Evolutionary conservation across 352 stramenopile genomes (phyloP).

Genomic region (Phytophthora macrochlamydospora): DNA sequence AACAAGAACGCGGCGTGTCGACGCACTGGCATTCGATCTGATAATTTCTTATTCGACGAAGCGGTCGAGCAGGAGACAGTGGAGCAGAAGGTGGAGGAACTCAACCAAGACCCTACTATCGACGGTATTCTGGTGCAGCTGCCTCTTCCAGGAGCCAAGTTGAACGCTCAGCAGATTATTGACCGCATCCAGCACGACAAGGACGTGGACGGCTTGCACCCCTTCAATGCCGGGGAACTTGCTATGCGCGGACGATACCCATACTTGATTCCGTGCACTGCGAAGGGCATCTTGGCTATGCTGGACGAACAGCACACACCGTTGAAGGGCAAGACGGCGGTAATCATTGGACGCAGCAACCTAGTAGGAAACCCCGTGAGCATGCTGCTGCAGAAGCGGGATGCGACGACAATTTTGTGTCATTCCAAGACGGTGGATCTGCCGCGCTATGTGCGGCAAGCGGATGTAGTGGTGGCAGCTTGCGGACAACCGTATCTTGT

Average conservation of each 20-base stretch:
- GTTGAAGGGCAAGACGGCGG: slow-evolving; percentile 94
- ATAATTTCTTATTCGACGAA: slow-evolving; percentile 87
- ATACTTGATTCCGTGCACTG: slow-evolving; percentile 96
- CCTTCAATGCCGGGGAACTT: slow-evolving; percentile 96
- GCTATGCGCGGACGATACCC: slow-evolving; percentile 85
- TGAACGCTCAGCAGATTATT: slow-evolving; percentile 95
- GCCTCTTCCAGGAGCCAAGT: slow-evolving; percentile 90
- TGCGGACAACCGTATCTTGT: slow-evolving; percentile 96
- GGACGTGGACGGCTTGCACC: slow-evolving; percentile 99
- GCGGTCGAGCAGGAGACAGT: slow-evolving; percentile 35
- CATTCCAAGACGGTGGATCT: slow-evolving; percentile 95
- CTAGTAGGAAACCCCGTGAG: slow-evolving; percentile 97
- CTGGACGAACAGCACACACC: slow-evolving; percentile 88
- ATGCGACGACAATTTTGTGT: slow-evolving; percentile 98
- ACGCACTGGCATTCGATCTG: slow-evolving; percentile 92
- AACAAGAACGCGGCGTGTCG: slow-evolving; percentile 98
- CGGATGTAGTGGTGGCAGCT: slow-evolving; percentile 97
- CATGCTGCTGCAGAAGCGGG: slow-evolving; percentile 94
- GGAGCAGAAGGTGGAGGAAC: slow-evolving; percentile 67
- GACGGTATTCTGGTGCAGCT: slow-evolving; percentile 91
- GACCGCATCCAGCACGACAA: slow-evolving; percentile 94
- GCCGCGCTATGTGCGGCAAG: slow-evolving; percentile 84
- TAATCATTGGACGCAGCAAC: slow-evolving; percentile 97
- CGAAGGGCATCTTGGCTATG: slow-evolving; percentile 97
- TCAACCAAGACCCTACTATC: slow-evolving; percentile 79